These are phyloP conservation scores for Boletellus sp. DNA, from an alignment of 1,284 basidiomycete genomes.

Conservation along the genomic window DNA sequence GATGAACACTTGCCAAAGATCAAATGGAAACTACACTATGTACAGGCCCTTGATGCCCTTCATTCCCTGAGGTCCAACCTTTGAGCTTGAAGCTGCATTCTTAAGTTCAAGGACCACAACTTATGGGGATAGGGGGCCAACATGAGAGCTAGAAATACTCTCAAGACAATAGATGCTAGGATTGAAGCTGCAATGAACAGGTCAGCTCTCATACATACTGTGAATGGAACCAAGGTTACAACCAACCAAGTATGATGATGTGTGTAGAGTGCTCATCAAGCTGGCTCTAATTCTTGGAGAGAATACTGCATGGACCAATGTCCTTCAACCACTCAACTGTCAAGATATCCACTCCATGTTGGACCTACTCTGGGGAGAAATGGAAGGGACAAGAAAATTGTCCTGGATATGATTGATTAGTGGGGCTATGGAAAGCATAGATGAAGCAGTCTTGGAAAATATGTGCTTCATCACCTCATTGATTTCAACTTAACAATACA, in stretches of 20 bases:
- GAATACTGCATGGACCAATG: neutral
- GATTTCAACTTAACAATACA: no score
- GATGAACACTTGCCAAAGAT: neutral
- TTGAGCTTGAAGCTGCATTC: neutral
- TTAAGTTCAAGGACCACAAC: constrained; percentile 7
- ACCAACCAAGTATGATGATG: neutral
- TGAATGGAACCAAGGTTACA: no score
- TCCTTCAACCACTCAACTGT: neutral
- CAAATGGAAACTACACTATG: neutral
- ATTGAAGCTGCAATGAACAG: neutral
- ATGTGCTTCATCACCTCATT: no score
- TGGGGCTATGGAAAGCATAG: neutral
- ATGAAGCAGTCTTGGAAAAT: neutral
- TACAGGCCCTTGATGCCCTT: neutral
- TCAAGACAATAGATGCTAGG: neutral
- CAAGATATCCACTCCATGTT: neutral
- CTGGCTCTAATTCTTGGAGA: neutral
- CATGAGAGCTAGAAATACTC: neutral
- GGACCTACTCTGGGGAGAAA: neutral
- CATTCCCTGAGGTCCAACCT: no score
- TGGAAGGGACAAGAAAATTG: neutral
- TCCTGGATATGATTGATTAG: constrained; percentile 2
- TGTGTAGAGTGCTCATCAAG: neutral
- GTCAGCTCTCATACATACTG: neutral
- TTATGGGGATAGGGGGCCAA: constrained; percentile 1